Evolutionary conservation across 345 rosid genomes (phyloP), one percentile per base, ranked within the genome.

Genomic region (Eutrema heterophyllum): DNA sequence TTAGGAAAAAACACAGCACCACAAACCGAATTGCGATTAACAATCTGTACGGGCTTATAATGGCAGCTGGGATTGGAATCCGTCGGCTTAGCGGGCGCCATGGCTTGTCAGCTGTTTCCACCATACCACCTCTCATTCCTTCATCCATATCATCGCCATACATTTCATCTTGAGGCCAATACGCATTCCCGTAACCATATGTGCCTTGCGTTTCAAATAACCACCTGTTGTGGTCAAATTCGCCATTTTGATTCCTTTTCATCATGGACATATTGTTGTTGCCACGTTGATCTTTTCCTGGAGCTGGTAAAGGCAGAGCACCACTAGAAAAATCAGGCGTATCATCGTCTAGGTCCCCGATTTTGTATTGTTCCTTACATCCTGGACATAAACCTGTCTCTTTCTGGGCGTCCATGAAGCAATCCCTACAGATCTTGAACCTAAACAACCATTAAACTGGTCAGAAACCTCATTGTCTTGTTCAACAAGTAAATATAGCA

Each of bases 381-480:
- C 97, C 97, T 5, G 99, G 99, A 70, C 97, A 95, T 14, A 86
- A 24, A 8, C 97, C 92, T 6, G 67, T 83, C 8, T 88, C 99
- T 72, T 92, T 95, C 38, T 85, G 93, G 4, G 99, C 97, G 69
- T 95, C 99, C 81, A 88, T 29, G 77, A 82, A 95, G 51, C 99
- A 95, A 64, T 94, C 97, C 50, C 99, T 84, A 67, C 99, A 95
- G 24, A 95, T 95, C 67, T 87, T 95, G 91, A 89, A 92, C 85
- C 97, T 89, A 77, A 10, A 65, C 52, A 73, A 53, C 40, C 67
- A 66, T 49, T 48, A 26, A 24, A 35, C 9, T 62, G 6, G 64
- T 69, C 6, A 75, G 46, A 67, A 38, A 75, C 33, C 61, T 8
- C 15, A 5, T 49, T 49, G 6, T 52, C 13, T 60, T 33, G n/a